These are phyloP conservation scores for Trichomonascaceae sp. DNA, from an alignment of 1,139 yeast genomes.

Conservation along the genomic window DNA sequence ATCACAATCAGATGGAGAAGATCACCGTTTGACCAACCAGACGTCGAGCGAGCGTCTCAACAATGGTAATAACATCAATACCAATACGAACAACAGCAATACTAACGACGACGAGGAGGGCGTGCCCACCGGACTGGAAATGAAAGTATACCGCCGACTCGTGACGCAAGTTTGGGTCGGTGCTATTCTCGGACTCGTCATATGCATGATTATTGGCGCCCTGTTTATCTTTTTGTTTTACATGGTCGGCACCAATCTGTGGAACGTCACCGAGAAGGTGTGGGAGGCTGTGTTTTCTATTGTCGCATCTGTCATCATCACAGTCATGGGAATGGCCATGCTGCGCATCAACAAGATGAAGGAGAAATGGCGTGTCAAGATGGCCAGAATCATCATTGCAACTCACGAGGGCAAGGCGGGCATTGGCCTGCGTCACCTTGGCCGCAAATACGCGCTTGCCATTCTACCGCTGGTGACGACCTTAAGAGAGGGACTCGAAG, in stretches of 20 bases:
- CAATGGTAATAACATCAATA: constrained; percentile 2
- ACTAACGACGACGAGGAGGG: not conserved
- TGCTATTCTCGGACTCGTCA: constrained; percentile 51
- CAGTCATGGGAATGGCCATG: constrained; percentile 82
- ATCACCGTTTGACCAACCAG: constrained; percentile 10
- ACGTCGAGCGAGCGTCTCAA: not conserved
- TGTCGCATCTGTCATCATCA: constrained; percentile 66
- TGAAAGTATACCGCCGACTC: constrained; percentile 37
- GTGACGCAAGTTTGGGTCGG: constrained; percentile 77
- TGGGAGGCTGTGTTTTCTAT: constrained; percentile 91
- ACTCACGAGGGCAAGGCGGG: constrained; percentile 19
- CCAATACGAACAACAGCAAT: not conserved
- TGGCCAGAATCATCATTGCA: constrained; percentile 38
- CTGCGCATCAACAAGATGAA: constrained; percentile 77
- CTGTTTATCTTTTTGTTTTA: constrained; percentile 67
- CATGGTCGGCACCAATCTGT: constrained; percentile 62
- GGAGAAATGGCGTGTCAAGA: constrained; percentile 71
- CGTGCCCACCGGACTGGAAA: constrained; percentile 1
- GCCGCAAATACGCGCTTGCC: constrained; percentile 62
- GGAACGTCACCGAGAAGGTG: constrained; percentile 70
- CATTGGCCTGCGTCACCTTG: constrained; percentile 15
- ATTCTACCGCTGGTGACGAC: constrained; percentile 72
- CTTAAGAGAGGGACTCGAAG: constrained; percentile 83
- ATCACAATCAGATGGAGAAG: too few relatives aligned
- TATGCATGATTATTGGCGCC: constrained; percentile 69